Base-by-base conservation (phyloP, 2,329 filamentous ascomycete genomes). In the Paracorniculantispora psalliotae region DNA sequence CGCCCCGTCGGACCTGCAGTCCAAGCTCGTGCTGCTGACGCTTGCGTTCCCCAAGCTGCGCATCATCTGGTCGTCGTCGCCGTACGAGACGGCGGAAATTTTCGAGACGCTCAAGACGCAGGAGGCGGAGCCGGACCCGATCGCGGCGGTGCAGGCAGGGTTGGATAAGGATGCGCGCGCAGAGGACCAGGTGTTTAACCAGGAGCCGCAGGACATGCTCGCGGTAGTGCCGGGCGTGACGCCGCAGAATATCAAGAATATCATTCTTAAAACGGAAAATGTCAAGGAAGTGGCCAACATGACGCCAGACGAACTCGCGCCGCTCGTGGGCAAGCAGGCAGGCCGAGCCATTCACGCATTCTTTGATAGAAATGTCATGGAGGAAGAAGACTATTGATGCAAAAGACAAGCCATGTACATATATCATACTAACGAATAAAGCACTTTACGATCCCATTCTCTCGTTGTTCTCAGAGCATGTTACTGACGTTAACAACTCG, bases 51-150 rank as follows among this genome's bases (percentile, higher is more conserved):
- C 94, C 0, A 85, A 85, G 23, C 81, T 99, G 51, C 88, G 91
- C 64, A 89, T 99, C 66, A 91, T 99, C 66, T 99, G 94, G 94
- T 94, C 90, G 9, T 90, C 85, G 9, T 92, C 88, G 12, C 93
- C 94, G 0, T 96, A 96, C 69, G 92, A 99, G 72, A 97, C 94
- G 0, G 94, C 94, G 1, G 92, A 97, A 76, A 97, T 99, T 62
- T 97, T 99, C 71, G 88, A 92, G 67, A 88, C 91, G 64, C 82
- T 99, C 57, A 99, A 99, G 77, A 89, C 91, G 64, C 88, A 92
- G 67, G 89, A 93, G 66, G 81, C 87, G 3, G 94, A 99, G 73
- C 94, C 94, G 0, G 92, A 99, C 71, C 94, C 94, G 1, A 81
- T 96, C 37, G 86, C 85, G 3, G 94, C 94, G 0, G 92, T 96